Evolutionary conservation across 78 protist species (phyloP).

Genomic region (Dictyostelium intermedium): DNA sequence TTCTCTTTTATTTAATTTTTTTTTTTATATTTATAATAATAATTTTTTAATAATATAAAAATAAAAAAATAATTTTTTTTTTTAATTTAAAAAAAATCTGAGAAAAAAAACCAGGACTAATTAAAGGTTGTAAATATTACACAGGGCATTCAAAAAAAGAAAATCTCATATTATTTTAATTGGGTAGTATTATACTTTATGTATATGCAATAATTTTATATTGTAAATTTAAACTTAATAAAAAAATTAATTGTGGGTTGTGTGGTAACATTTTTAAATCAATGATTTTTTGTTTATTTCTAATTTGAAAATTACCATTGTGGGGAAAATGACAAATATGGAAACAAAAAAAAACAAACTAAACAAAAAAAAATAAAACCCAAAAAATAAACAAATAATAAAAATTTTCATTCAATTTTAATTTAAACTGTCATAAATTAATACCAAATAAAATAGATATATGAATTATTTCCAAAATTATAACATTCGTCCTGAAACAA

Average conservation of each 20-base stretch:
- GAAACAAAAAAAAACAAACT: background rate
- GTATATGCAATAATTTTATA: too few species aligned
- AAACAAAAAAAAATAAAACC: background rate
- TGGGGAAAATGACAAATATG: background rate
- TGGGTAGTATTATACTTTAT: too few species aligned
- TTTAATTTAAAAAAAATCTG: too few species aligned
- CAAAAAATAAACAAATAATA: background rate
- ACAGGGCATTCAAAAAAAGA: background rate
- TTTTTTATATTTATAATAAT: too few species aligned
- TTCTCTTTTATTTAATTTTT: too few species aligned
- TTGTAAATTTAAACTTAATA: too few species aligned
- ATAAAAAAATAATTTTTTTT: too few species aligned
- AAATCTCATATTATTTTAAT: background rate
- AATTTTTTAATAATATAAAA: too few species aligned
- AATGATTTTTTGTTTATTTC: background rate
- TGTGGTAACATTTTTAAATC: background rate
- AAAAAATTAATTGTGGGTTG: too few species aligned
- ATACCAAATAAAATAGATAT: background rate
- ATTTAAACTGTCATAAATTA: background rate
- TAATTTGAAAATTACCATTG: background rate
- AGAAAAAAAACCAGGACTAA: too few species aligned
- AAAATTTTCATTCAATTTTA: background rate
- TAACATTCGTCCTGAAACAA: background rate
- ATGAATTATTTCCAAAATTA: background rate
- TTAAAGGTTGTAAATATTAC: too few species aligned